These are phyloP conservation scores for Peronosclerospora sorghi DNA, from an alignment of 352 stramenopile genomes.

Conservation along the genomic window DNA sequence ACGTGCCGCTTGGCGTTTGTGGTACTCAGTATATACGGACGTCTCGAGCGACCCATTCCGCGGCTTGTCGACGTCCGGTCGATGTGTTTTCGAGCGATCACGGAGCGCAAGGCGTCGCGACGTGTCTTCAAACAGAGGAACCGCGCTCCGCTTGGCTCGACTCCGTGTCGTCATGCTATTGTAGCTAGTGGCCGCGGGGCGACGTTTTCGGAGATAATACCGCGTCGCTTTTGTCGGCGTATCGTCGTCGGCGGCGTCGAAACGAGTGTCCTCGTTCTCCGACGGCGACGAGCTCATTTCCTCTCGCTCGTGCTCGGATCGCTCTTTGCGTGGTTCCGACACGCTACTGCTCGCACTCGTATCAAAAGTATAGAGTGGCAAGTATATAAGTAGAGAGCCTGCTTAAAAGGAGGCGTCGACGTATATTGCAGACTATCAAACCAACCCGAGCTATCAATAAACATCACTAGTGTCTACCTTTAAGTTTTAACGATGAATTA, in stretches of 20 bases:
- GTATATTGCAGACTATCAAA: too few species aligned
- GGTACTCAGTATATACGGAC: conserved; percentile 48
- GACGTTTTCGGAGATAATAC: too few species aligned
- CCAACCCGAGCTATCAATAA: too few species aligned
- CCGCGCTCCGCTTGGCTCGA: conserved; percentile 10
- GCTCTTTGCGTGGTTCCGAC: conserved; percentile 10
- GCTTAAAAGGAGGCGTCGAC: too few species aligned
- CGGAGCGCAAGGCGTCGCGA: conserved; percentile 50
- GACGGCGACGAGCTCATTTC: too few species aligned
- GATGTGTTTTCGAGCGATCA: conserved; percentile 58
- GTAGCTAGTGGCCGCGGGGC: conserved; percentile 1
- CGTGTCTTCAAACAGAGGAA: conserved; percentile 8
- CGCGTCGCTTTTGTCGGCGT: too few species aligned
- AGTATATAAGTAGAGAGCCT: conserved; percentile 45
- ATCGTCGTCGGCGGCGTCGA: too few species aligned
- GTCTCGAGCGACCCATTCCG: conserved; percentile 24
- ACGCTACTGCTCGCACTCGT: conserved; percentile 11
- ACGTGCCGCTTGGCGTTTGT: conserved; percentile 47
- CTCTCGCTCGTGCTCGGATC: conserved; percentile 19
- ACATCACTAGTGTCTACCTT: conserved; percentile 3
- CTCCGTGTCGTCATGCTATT: conserved; percentile 17
- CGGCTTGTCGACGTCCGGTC: conserved; percentile 16
- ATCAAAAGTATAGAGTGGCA: conserved; percentile 31
- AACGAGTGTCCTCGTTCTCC: too few species aligned
- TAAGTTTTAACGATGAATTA: too few species aligned